Evolutionary conservation across 306 rosid species (phyloP).

Genomic region (Pueraria montana): DNA sequence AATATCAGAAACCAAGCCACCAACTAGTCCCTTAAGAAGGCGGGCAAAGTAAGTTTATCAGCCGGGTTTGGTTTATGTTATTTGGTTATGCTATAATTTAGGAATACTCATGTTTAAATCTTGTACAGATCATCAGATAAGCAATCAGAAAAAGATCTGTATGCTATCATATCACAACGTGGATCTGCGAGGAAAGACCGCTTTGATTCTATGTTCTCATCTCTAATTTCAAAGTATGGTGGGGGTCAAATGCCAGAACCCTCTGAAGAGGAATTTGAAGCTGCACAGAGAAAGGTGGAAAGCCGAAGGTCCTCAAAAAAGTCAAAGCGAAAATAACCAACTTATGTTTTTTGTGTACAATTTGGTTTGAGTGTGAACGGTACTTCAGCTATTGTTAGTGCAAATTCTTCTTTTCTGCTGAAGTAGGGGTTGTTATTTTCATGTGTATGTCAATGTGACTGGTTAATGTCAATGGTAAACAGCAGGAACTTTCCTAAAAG

Average conservation of each 20-base stretch:
- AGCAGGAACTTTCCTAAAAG: background rate
- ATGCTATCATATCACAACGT: conserved; percentile 75
- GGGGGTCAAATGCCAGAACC: conserved; percentile 69
- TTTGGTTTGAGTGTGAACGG: background rate
- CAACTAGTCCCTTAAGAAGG: conserved; percentile 80
- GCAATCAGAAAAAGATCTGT: conserved; percentile 64
- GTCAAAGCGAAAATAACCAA: conserved; percentile 59
- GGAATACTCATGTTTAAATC: conserved; percentile 27
- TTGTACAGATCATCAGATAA: conserved; percentile 46
- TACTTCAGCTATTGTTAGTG: background rate
- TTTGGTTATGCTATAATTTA: background rate
- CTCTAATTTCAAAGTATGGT: conserved; percentile 83
- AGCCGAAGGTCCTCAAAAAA: conserved; percentile 64
- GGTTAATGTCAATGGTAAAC: conserved; percentile 31
- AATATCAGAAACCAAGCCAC: conserved; percentile 82
- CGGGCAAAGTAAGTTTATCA: conserved; percentile 42
- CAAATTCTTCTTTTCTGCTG: background rate
- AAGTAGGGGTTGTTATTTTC: conserved; percentile 22
- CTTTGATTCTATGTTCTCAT: conserved; percentile 84
- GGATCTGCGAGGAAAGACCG: conserved; percentile 66
- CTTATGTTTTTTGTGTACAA: background rate
- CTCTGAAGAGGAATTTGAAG: conserved; percentile 89
- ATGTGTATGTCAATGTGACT: background rate
- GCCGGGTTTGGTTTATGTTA: conserved; percentile 15
- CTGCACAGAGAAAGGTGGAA: conserved; percentile 77